phyloP scores from a whole-genome alignment of 1,284 basidiomycete species.

The Sanguinoderma infundibulare region DNA sequence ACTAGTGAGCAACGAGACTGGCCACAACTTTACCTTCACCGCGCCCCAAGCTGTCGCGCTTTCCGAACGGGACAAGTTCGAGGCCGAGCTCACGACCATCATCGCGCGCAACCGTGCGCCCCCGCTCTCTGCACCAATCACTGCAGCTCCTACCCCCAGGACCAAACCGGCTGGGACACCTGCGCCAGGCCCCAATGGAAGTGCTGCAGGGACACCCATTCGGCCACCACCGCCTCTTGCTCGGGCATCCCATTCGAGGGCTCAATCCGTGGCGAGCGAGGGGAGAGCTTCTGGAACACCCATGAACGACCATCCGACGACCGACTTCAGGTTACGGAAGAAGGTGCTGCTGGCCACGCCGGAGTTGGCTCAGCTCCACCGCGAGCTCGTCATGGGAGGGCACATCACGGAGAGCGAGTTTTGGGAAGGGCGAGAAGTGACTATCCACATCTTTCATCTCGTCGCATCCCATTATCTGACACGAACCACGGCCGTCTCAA shows the following conservation, averaged over 20 bases:
- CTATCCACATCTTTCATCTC: constrained; percentile 19
- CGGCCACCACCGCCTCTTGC: constrained; percentile 27
- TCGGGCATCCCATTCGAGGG: constrained; percentile 54
- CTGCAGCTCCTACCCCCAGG: neutral
- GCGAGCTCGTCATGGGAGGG: constrained; percentile 83
- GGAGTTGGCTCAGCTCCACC: constrained; percentile 79
- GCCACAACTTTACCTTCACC: constrained; percentile 82
- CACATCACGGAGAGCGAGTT: constrained; percentile 93
- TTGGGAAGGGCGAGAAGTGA: constrained; percentile 92
- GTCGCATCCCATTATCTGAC: constrained; percentile 10
- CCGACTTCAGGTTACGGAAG: constrained; percentile 76
- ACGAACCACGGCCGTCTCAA: constrained; percentile 33
- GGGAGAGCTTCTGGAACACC: constrained; percentile 57
- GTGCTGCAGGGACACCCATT: constrained; percentile 27
- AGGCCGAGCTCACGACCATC: constrained; percentile 73
- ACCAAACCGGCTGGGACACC: constrained; percentile 20
- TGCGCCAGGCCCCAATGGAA: constrained; percentile 26
- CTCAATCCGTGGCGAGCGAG: constrained; percentile 64
- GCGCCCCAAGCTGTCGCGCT: constrained; percentile 62
- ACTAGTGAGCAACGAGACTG: constrained; percentile 64
- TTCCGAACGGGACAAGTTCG: constrained; percentile 79
- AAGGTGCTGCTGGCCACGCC: constrained; percentile 79
- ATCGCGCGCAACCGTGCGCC: constrained; percentile 65
- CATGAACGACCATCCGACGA: constrained; percentile 55
- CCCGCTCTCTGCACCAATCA: neutral